Conservation (phyloP, 2,329 filamentous ascomycete species). For the Cordyceps fumosorosea region DNA sequence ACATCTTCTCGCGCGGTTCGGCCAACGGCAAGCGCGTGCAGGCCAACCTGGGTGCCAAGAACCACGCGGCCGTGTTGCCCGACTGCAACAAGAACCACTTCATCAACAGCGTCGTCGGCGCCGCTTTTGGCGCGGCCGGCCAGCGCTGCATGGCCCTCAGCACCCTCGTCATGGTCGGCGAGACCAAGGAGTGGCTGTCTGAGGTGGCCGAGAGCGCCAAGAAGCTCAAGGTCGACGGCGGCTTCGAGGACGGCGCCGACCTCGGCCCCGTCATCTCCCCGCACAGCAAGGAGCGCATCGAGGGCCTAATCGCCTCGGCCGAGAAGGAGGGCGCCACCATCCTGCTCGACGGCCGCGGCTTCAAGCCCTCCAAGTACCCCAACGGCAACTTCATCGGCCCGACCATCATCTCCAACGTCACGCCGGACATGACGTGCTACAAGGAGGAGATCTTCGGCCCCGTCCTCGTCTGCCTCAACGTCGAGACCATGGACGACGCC, state of each 20-base stretch:
- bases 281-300: conserved; percentile 72
- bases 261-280: conserved; percentile 77
- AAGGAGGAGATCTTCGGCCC: conserved; percentile 81
- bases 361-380: conserved; percentile 67
- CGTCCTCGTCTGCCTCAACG: conserved; percentile 74
- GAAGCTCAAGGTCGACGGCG: conserved; percentile 66
- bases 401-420: conserved; percentile 78
- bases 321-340: conserved; percentile 77
- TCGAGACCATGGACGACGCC: conserved; percentile 70
- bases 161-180: conserved; percentile 75
- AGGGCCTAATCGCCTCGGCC: conserved; percentile 66
- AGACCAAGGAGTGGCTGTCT: conserved; percentile 75
- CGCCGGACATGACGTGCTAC: conserved; percentile 76
- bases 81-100: conserved; percentile 90
- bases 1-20: conserved; percentile 72
- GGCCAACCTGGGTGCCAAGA: conserved; percentile 83
- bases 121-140: conserved; percentile 77
- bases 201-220: conserved; percentile 74
- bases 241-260: conserved; percentile 74
- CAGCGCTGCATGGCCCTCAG: conserved; percentile 84
- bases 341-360: conserved; percentile 72
- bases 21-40: conserved; percentile 85
- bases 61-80: conserved; percentile 76
- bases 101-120: conserved; percentile 75
- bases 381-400: conserved; percentile 81